phyloP scores from a whole-genome alignment of 495 filamentous ascomycete genomes.

The Niebla homalea region DNA sequence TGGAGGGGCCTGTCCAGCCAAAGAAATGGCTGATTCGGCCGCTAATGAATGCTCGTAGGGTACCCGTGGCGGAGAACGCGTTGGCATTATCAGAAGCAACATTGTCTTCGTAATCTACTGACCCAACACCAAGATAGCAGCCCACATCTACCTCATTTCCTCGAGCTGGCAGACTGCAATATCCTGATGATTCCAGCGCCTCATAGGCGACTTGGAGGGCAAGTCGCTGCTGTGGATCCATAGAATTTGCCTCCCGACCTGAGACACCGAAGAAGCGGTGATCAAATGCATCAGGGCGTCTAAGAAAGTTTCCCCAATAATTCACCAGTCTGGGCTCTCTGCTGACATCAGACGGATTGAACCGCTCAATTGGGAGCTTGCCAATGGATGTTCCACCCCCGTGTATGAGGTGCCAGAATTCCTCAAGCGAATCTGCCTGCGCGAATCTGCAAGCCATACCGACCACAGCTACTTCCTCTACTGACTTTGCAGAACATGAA shows the following conservation, averaged over 20 bases:
- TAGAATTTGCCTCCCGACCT: constrained; percentile 31
- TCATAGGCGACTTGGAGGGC: constrained; percentile 38
- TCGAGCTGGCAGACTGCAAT: constrained; percentile 16
- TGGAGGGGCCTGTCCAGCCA: constrained; percentile 36
- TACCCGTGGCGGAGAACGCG: constrained; percentile 25
- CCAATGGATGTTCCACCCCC: constrained; percentile 10
- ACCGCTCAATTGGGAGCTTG: constrained; percentile 13
- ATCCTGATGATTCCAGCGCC: constrained; percentile 33
- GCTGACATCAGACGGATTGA: constrained; percentile 5
- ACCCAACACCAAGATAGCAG: constrained; percentile 23
- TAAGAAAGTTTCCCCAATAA: constrained; percentile 33
- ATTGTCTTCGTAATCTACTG: constrained; percentile 25
- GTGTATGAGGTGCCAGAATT: constrained; percentile 28
- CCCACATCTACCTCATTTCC: constrained; percentile 19
- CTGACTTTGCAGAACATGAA: background rate
- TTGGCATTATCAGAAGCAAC: constrained; percentile 18
- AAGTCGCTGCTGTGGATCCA: constrained; percentile 41
- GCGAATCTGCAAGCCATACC: constrained; percentile 33
- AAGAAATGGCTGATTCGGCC: constrained; percentile 27
- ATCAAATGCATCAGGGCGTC: constrained; percentile 35
- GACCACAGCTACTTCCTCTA: constrained; percentile 23
- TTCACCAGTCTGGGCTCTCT: constrained; percentile 2
- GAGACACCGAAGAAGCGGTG: constrained; percentile 39
- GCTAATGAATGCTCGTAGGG: constrained; percentile 16
- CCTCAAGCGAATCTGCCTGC: constrained; percentile 26